Evolutionary conservation across 73 alveolate species (phyloP).

Genomic region (Uronychia binucleata): DNA sequence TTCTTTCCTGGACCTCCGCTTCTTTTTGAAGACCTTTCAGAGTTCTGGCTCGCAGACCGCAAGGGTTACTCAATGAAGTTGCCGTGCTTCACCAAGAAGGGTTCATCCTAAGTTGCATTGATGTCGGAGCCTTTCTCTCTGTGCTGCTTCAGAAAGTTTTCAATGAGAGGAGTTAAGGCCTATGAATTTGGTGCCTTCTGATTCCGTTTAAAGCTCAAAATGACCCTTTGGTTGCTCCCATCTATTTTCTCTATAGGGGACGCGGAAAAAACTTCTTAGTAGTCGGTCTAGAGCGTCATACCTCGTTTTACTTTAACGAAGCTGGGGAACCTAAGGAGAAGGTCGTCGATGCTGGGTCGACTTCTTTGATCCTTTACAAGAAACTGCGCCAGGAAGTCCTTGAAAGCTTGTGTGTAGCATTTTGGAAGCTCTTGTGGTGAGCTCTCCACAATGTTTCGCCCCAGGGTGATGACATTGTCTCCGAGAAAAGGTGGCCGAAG

Average conservation of each 20-base stretch:
- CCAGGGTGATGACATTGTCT: constrained; percentile 93
- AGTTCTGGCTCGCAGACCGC: neutral
- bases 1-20: neutral
- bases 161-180: neutral
- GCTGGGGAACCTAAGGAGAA: neutral
- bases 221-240: neutral
- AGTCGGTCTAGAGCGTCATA: neutral
- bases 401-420: neutral
- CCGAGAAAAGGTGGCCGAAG: constrained; percentile 98
- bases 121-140: neutral
- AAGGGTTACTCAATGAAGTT: no score
- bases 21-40: neutral
- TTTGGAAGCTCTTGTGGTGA: neutral
- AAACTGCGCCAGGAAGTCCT: neutral
- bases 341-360: neutral
- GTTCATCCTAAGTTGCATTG: no score
- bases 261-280: neutral
- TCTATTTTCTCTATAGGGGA: neutral
- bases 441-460: constrained; percentile 71
- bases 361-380: neutral
- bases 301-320: neutral
- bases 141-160: neutral
- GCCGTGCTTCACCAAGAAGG: no score
- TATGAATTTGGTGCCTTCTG: neutral
- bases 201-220: neutral